Evolutionary conservation across 2,329 filamentous ascomycete species (phyloP).

Genomic region (Diaporthe ampelina): DNA sequence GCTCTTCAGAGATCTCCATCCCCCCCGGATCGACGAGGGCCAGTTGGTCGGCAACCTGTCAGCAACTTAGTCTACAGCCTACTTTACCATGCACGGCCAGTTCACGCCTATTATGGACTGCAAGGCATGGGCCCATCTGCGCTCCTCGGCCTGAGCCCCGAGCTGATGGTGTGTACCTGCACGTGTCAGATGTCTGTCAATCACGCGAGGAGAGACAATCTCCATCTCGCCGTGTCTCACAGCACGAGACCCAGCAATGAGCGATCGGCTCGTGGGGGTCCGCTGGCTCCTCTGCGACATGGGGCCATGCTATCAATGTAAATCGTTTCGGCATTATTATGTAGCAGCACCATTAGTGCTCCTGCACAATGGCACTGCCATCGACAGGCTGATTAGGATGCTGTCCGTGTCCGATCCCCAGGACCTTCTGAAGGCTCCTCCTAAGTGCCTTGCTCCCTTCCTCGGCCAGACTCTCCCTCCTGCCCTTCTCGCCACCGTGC

Average conservation of each 20-base stretch:
- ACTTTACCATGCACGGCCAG: neutral
- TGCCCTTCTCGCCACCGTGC: slow-evolving; percentile 38
- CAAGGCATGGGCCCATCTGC: too few species aligned
- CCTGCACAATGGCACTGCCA: slow-evolving; percentile 26
- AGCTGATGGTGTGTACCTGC: neutral
- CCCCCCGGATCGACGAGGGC: slow-evolving; percentile 11
- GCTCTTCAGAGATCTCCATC: slow-evolving; percentile 4
- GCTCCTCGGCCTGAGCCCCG: neutral
- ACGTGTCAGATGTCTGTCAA: slow-evolving; percentile 2
- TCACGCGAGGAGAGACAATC: neutral
- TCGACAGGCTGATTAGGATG: slow-evolving; percentile 33
- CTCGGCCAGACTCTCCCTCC: slow-evolving; percentile 38
- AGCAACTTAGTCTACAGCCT: neutral
- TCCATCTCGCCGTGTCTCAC: neutral
- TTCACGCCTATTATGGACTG: neutral
- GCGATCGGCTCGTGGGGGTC: neutral
- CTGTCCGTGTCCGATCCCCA: slow-evolving; percentile 54
- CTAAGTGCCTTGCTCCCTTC: slow-evolving; percentile 56
- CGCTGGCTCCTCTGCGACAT: neutral
- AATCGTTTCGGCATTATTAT: slow-evolving; percentile 27
- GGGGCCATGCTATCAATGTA: neutral
- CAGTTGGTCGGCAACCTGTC: neutral
- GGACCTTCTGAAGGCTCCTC: slow-evolving; percentile 61
- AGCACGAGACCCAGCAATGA: neutral
- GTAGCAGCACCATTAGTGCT: slow-evolving; percentile 23